Evolutionary conservation across 164 flowering plant species (phyloP), one percentile per base, ranked within the genome.

Genomic region (Brasenia schreberi): DNA sequence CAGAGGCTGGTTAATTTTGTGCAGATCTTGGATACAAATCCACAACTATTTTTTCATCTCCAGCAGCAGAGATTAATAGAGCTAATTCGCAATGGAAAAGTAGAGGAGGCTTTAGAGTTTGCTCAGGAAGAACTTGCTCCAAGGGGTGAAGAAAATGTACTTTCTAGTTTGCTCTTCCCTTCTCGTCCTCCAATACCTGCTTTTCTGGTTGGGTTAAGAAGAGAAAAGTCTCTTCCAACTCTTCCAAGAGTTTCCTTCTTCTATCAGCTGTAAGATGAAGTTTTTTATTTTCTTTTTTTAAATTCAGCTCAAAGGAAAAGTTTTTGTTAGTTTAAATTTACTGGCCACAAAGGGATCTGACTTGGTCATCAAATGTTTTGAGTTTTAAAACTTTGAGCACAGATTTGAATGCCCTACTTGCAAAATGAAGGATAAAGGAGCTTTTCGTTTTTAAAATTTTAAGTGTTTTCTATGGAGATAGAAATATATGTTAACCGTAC

Each of bases 51-150:
- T 83, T 94, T 91, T 78, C 99, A 89, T 80, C 96, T 94, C 64
- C 97, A 91, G 72, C 99, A 89, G 69, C 99, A 91, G 75, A 83
- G 90, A 70, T 74, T 91, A 78, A 94, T 94, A 78, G 99, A 94
- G 70, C 67, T 94, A 49, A 91, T 94, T 65, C 84, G 96, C 52
- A 86, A 88, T 70, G 96, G 93, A 43, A 89, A 89, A 74, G 78
- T 83, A 27, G 90, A 85, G 74, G 96, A 89, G 71, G 97, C 99
- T 68, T 72, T 93, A 65, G 96, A 89, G 71, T 93, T 90, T 82
- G 99, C 97, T 70, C 96, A 91, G 80, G 97, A 91, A 78, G 99
- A 94, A 74, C 95, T 94, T 66, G 99, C 99, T 64, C 96, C 97
- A 52, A 85, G 97, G 75, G 97, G 96, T 61, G 92, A 94, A 81